Evolutionary conservation across 148 eudicot species (phyloP).

Genomic region (Salicornia ramosissima): DNA sequence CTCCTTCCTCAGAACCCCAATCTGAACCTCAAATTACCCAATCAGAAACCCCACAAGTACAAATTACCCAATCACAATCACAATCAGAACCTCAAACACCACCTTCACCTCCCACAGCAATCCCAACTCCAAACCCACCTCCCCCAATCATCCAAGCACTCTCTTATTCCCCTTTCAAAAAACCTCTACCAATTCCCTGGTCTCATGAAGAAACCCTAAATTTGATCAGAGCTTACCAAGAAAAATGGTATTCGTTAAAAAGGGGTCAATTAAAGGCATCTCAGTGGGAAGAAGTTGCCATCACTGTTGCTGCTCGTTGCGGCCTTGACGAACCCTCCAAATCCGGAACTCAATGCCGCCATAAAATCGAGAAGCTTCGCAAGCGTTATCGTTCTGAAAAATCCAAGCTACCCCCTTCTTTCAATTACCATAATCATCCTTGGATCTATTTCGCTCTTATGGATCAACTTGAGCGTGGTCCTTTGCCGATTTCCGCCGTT

Average conservation of each 20-base stretch:
- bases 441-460: conserved; percentile 65
- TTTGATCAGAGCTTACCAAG: conserved; percentile 68
- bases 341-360: conserved; percentile 73
- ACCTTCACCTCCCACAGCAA: neutral
- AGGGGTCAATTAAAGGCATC: conserved; percentile 57
- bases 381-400: conserved; percentile 61
- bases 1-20: conserved; percentile 6
- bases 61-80: conserved; percentile 3
- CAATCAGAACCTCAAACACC: neutral
- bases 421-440: conserved; percentile 17
- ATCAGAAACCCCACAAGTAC: conserved; percentile 12
- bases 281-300: conserved; percentile 74
- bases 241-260: conserved; percentile 67
- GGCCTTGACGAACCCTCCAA: conserved; percentile 49
- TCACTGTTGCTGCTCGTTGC: conserved; percentile 59
- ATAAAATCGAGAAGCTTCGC: conserved; percentile 81
- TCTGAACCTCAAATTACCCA: conserved; percentile 13
- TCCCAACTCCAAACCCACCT: conserved; percentile 11
- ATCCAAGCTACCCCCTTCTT: conserved; percentile 16
- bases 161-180: conserved; percentile 28
- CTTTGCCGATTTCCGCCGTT: conserved; percentile 47
- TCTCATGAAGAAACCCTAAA: conserved; percentile 61
- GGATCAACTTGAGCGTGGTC: conserved; percentile 67
- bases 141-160: conserved; percentile 11
- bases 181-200: conserved; percentile 51